Base-by-base conservation (phyloP, 1,284 basidiomycete species). In the Coniferiporia weirii region DNA sequence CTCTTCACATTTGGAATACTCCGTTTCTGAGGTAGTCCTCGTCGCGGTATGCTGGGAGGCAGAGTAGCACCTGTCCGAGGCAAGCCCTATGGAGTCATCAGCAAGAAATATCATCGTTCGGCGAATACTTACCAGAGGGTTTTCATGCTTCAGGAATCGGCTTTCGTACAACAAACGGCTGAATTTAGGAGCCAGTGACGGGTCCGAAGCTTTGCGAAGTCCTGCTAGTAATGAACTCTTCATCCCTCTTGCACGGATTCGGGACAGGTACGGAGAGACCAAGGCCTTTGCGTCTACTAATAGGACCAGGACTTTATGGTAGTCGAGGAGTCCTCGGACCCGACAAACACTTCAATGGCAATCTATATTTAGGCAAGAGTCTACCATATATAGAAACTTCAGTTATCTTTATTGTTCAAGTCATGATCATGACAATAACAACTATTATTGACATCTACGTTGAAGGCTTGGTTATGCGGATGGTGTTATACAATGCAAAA, bases 1-100 rank as follows among this genome's bases (percentile, higher is more conserved):
- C 82, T 83, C 63, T 80, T 79, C 10, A 87, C 89, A 67, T 91
- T 76, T 1, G 87, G 80, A 52, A 91, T 83, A 1, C 74, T 67
- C 35, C 83, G 73, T 69, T 85, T 89, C 58, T 75, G 71, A 32
- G 81, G 75, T 1, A 77, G 76, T 1, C 79, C 82, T 63, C 79
- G 75, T 47, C 87, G 78, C n/a, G 87, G 85, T 62, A 89, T 80
- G 62, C 81, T 78, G 2, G 86, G 85, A 5, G 79, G 64, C 49
- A 69, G 66, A 49, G 64, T 69, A 20, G 69, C 66, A 65, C 75
- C 76, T 61, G 68, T 73, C 48, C 57, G 52, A 17, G 81, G 84
- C 52, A 86, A 72, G 35, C 84, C 83, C 82, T 84, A 67, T 61
- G 9, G 8, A 17, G 44, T 20, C 44, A 43, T 46, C 15, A 46